Percentiles rank a stretch among this genome's conserved stretches.
Evolutionary conservation across 495 filamentous ascomycete genomes (phyloP).

Genomic region (Viridothelium virens): DNA sequence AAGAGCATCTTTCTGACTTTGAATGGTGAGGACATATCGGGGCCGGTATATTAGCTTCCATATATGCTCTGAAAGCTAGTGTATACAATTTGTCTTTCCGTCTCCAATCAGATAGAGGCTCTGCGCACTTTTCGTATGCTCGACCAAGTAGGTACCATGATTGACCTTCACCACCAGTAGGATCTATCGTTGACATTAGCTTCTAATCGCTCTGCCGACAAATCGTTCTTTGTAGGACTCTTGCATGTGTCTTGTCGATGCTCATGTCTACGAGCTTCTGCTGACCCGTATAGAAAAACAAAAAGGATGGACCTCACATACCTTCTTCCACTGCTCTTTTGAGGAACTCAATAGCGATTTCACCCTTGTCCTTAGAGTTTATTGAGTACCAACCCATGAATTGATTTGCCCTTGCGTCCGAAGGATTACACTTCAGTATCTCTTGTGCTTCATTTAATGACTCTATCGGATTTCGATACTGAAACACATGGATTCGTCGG

Average conservation of each 20-base stretch:
- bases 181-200: background rate
- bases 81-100: too few relatives aligned
- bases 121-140: too few relatives aligned
- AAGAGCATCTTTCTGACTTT: too few relatives aligned
- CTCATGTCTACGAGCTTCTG: background rate
- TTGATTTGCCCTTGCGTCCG: background rate
- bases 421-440: background rate
- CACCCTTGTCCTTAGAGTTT: background rate
- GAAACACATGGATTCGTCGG: too few relatives aligned
- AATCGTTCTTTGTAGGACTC: background rate
- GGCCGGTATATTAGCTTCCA: too few relatives aligned
- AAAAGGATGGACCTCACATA: background rate
- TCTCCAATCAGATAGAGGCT: too few relatives aligned
- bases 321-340: background rate
- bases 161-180: background rate
- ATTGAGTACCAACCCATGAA: background rate
- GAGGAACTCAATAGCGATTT: background rate
- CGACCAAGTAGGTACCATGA: background rate
- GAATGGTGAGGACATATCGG: too few relatives aligned
- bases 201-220: background rate
- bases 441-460: background rate
- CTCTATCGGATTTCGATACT: too few relatives aligned
- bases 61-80: too few relatives aligned
- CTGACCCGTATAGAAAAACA: background rate
- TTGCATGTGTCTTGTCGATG: background rate